Evolutionary conservation across 202 grass and related monocot genomes (phyloP).

Genomic region (Zoysia matrella): DNA sequence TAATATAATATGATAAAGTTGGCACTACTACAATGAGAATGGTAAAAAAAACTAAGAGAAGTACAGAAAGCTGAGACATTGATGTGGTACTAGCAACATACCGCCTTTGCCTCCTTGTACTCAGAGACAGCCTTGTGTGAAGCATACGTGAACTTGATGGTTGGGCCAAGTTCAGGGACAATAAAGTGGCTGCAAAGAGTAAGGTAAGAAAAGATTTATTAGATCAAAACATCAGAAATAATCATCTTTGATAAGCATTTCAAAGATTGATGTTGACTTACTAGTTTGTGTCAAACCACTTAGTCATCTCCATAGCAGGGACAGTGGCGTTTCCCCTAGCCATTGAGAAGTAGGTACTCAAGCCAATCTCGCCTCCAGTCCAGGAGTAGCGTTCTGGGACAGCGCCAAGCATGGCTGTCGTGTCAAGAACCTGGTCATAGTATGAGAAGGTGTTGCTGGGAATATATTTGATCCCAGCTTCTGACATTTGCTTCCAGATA

Average conservation of each 20-base stretch:
- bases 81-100: slow-evolving; percentile 47
- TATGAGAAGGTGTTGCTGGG: too few species aligned
- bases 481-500: too few species aligned
- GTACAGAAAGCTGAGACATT: slow-evolving; percentile 17
- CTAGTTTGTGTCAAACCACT: slow-evolving; percentile 99
- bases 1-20: slow-evolving; percentile 11
- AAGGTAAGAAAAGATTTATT: slow-evolving; percentile 36
- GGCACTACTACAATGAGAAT: background rate
- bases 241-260: background rate
- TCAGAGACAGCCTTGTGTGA: slow-evolving; percentile 97
- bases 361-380: slow-evolving; percentile 60
- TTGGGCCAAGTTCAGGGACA: slow-evolving; percentile 88
- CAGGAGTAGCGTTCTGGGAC: too few species aligned
- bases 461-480: too few species aligned
- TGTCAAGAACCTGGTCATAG: too few species aligned
- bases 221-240: slow-evolving; percentile 4
- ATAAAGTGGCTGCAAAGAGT: slow-evolving; percentile 81
- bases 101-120: slow-evolving; percentile 98
- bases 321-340: slow-evolving; percentile 91
- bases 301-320: slow-evolving; percentile 99
- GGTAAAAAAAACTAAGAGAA: background rate
- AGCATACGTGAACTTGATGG: slow-evolving; percentile 85
- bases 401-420: too few species aligned
- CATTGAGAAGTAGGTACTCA: slow-evolving; percentile 95
- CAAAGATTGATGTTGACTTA: slow-evolving; percentile 53